These are phyloP conservation scores for Vitellaria paradoxa DNA, from an alignment of 179 eudicot genomes.

Conservation along the genomic window DNA sequence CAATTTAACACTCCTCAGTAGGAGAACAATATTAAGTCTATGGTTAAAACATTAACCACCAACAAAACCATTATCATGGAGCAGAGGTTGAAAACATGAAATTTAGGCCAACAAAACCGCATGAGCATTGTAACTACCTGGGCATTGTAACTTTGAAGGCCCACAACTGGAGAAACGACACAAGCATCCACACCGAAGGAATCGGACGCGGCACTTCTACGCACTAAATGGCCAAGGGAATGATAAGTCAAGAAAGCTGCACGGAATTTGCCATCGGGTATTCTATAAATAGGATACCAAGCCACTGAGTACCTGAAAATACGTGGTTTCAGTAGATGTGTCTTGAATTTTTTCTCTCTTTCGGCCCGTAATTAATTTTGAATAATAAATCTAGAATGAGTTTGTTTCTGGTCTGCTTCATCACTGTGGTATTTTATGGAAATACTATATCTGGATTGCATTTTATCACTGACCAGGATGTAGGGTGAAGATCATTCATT, in stretches of 20 bases:
- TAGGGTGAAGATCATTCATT: constrained; percentile 42
- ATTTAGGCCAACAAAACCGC: not conserved
- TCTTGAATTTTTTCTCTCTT: not conserved
- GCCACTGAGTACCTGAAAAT: constrained; percentile 55
- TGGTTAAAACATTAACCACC: not conserved
- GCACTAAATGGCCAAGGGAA: constrained; percentile 44
- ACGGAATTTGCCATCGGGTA: constrained; percentile 53
- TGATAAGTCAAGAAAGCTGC: constrained; percentile 62
- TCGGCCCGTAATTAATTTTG: not conserved
- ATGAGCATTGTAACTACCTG: constrained; percentile 31
- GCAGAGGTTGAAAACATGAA: not conserved
- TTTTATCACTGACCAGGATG: constrained; percentile 39
- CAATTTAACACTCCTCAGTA: not conserved
- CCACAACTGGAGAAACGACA: constrained; percentile 45
- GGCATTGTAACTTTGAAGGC: constrained; percentile 53
- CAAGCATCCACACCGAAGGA: constrained; percentile 16
- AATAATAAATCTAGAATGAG: not conserved
- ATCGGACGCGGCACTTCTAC: constrained; percentile 13
- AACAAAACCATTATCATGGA: not conserved
- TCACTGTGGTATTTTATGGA: too few species aligned
- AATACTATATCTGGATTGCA: not conserved
- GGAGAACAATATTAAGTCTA: not conserved
- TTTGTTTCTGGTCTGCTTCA: not conserved
- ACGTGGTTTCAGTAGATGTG: not conserved
- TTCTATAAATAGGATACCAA: constrained; percentile 61